phyloP scores from a whole-genome alignment of 768 basidiomycete genomes.

The Boletus sensibilis region DNA sequence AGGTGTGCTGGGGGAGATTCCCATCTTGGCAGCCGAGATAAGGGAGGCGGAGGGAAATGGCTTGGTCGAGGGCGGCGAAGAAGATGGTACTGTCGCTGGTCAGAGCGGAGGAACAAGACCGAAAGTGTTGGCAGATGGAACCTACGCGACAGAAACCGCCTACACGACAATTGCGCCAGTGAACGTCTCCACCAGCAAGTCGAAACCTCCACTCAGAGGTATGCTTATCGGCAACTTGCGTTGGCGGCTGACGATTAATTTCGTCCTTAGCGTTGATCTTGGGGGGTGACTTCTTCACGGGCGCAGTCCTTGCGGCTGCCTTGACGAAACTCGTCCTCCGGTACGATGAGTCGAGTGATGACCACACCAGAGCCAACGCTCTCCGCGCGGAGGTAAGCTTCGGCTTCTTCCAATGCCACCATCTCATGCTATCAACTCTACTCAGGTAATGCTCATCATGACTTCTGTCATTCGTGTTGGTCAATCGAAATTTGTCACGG shows the following conservation, averaged over 20 bases:
- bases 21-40: slow-evolving; percentile 91
- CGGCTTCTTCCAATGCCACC: neutral
- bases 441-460: slow-evolving; percentile 95
- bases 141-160: slow-evolving; percentile 95
- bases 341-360: slow-evolving; percentile 50
- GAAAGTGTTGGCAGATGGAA: slow-evolving; percentile 90
- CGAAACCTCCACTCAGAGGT: slow-evolving; percentile 91
- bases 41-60: slow-evolving; percentile 62
- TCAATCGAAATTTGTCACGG: slow-evolving; percentile 91
- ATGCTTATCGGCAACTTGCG: slow-evolving; percentile 16
- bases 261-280: slow-evolving; percentile 67
- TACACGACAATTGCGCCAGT: slow-evolving; percentile 65
- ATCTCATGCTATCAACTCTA: neutral
- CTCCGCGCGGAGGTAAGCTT: slow-evolving; percentile 76
- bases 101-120: slow-evolving; percentile 52
- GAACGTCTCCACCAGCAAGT: slow-evolving; percentile 76
- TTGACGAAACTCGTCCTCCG: slow-evolving; percentile 90
- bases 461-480: slow-evolving; percentile 95
- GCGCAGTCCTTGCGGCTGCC: slow-evolving; percentile 83
- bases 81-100: slow-evolving; percentile 36
- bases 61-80: slow-evolving; percentile 47
- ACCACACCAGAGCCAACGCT: slow-evolving; percentile 59
- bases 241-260: neutral
- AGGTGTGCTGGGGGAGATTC: slow-evolving; percentile 92
- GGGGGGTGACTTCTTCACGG: slow-evolving; percentile 97